Base-by-base conservation (phyloP, 768 basidiomycete species). In the Phylloporus arenicola region DNA sequence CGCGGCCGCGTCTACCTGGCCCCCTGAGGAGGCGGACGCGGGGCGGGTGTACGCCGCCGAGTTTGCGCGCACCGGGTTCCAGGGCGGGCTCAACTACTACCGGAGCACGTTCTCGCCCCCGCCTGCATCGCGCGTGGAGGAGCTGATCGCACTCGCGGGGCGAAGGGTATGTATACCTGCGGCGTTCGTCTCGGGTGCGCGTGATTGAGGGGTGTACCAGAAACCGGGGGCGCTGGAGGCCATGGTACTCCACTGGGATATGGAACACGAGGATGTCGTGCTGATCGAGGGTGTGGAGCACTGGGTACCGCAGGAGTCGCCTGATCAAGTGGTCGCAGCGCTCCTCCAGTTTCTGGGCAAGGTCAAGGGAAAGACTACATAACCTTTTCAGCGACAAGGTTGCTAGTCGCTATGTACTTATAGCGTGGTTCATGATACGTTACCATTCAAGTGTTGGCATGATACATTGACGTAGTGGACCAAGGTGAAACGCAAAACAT, bases 151-250 rank as follows among this genome's bases (percentile, higher is more conserved):
- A 25, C 80, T 82, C 48, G 55, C 70, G 14, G 74, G 71, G 43
- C 77, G 70, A 62, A 68, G 59, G 46, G 72, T 82, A 8, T 64
- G 70, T 27, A 68, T 81, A 4, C 80, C 82, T 16, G 77, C 78
- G 1, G 78, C 79, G 71, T 85, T 79, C 59, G 55, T 86, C 11
- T 66, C 76, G 1, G 83, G 83, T 1, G 67, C 61, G 45, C 67
- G 72, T 51, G 83, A 84, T 61, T 84, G 83, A 83, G 81, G 82
- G 0, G 70, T 74, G n/a, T 79, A 75, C 55, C 82, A 83, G 62
- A 48, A 50, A 0, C 82, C 80, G 3, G 78, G 78, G 0, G 75
- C 70, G 2, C 51, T 67, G 29, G 74, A 77, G 34, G 65, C 64
- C 59, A 78, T 82, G 82, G 48, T 16, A 25, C 43, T 31, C 40